Percentiles rank a stretch among this genome's conserved stretches.
Evolutionary conservation across 306 rosid genomes (phyloP).

Genomic region (Carpinus fangiana): DNA sequence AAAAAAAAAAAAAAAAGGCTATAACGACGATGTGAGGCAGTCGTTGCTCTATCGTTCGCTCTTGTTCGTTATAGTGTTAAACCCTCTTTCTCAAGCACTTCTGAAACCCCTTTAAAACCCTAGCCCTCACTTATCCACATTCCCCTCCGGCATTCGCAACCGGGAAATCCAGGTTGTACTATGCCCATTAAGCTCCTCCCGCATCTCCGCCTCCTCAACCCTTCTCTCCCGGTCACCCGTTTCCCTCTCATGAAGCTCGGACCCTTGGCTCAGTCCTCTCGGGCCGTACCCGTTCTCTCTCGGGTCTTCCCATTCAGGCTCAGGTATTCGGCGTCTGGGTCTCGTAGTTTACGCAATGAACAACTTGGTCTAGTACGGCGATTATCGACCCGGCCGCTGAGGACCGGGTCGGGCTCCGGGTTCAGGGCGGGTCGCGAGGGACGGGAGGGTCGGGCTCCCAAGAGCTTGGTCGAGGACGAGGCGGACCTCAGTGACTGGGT

Average conservation of each 20-base stretch:
- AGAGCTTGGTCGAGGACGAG: slow-evolving; percentile 79
- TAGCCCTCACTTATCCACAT: not conserved
- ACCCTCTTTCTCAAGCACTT: not conserved
- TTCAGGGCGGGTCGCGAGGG: slow-evolving; percentile 26
- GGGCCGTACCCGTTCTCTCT: slow-evolving; percentile 40
- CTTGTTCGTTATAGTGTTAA: too few relatives aligned
- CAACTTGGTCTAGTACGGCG: slow-evolving; percentile 27
- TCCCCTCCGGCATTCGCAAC: not conserved
- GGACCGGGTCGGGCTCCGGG: slow-evolving; percentile 31
- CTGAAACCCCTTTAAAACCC: slow-evolving; percentile 11
- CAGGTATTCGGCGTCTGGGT: slow-evolving; percentile 30
- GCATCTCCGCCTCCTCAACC: slow-evolving; percentile 57
- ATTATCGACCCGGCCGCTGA: slow-evolving; percentile 41
- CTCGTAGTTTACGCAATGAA: slow-evolving; percentile 30
- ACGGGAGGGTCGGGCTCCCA: slow-evolving; percentile 36
- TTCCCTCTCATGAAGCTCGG: slow-evolving; percentile 46
- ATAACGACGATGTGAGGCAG: not conserved
- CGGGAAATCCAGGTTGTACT: not conserved
- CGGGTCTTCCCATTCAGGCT: slow-evolving; percentile 59
- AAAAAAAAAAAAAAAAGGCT: not conserved
- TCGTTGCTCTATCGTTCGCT: not conserved
- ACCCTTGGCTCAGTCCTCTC: slow-evolving; percentile 26
- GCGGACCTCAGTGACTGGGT: slow-evolving; percentile 89
- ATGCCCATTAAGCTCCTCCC: slow-evolving; percentile 66
- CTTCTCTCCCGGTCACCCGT: slow-evolving; percentile 31